Base-by-base conservation (phyloP, 2,329 filamentous ascomycete species). In the Helicocarpus griseus region DNA sequence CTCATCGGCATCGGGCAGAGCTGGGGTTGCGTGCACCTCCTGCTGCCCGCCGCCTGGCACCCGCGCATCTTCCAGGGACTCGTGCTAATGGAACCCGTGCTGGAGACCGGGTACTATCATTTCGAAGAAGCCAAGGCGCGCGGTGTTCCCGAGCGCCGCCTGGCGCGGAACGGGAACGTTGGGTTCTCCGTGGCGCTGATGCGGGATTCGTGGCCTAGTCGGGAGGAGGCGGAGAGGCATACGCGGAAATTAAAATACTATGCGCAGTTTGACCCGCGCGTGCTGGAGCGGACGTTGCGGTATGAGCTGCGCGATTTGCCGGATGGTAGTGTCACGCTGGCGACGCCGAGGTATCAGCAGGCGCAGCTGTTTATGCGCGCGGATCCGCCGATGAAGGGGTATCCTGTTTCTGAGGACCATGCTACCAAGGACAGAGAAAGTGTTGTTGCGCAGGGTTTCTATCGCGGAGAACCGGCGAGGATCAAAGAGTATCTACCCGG, bases 1-100 rank as follows among this genome's bases (percentile, higher is more conserved):
- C 5, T 45, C 7, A 45, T 45, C 19, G 43, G 43, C 43, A 45
- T 45, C n/a, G 43, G 43, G n/a, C 43, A 45, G 17, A 45, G 43
- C 28, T 45, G 43, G 43, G 43, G 43, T 26, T 45, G 26, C 11
- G 43, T 33, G 7, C 28, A 31, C 43, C 24, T 45, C 43, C 8
- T 31, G 8, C 43, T 33, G 7, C 43, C 43, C 43, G 43, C 43
- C 7, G 24, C 43, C 2, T 45, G 43, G 43, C n/a, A 45, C 43
- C 43, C 43, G 24, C 28, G 43, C 43, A 45, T 45, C 17, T 45
- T 45, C 11, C 43, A 45, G 7, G 43, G 26, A 4, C 17, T 45
- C n/a, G 28, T 22, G 26, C 43, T 45, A 24, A 29, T 45, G 26
- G 43, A 33, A 45, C 43, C 28, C 43, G 43, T 45, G 26, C 11